These are phyloP conservation scores for Astrothelium macrocarpum DNA, from an alignment of 495 filamentous ascomycete genomes.

Conservation along the genomic window DNA sequence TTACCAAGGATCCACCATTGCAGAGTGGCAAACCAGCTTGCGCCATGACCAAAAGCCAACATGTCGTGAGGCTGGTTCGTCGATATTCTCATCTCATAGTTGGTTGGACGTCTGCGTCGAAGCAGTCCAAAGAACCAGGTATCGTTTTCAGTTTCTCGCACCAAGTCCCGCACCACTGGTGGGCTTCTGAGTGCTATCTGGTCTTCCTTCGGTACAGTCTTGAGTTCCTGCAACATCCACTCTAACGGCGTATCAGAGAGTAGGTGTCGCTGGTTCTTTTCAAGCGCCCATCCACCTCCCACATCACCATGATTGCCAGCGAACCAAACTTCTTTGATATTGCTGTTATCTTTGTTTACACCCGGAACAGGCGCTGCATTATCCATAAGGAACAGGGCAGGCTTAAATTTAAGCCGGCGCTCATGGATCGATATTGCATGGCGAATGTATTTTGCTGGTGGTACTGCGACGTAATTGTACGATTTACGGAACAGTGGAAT, in stretches of 20 bases:
- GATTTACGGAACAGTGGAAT: slow-evolving; percentile 75
- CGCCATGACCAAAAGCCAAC: neutral
- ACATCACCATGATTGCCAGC: slow-evolving; percentile 74
- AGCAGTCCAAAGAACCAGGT: neutral
- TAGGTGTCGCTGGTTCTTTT: slow-evolving; percentile 44
- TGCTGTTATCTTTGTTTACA: slow-evolving; percentile 55
- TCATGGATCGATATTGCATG: slow-evolving; percentile 32
- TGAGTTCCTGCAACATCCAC: slow-evolving; percentile 69
- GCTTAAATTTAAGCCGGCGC: slow-evolving; percentile 43
- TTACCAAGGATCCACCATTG: neutral
- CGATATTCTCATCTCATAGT: neutral
- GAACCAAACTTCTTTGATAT: slow-evolving; percentile 81
- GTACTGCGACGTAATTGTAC: slow-evolving; percentile 74
- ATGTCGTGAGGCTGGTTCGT: neutral
- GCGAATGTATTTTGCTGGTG: slow-evolving; percentile 53
- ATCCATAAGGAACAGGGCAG: slow-evolving; percentile 55
- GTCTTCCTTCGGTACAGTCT: neutral
- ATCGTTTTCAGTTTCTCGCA: neutral
- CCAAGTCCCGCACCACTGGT: neutral
- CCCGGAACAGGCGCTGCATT: slow-evolving; percentile 34
- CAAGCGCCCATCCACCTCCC: slow-evolving; percentile 70
- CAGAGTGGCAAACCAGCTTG: neutral
- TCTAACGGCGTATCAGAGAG: slow-evolving; percentile 67
- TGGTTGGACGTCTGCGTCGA: neutral
- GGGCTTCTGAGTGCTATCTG: neutral